Conservation (phyloP, 164 flowering plant genomes). For the Umbellularia californica region DNA sequence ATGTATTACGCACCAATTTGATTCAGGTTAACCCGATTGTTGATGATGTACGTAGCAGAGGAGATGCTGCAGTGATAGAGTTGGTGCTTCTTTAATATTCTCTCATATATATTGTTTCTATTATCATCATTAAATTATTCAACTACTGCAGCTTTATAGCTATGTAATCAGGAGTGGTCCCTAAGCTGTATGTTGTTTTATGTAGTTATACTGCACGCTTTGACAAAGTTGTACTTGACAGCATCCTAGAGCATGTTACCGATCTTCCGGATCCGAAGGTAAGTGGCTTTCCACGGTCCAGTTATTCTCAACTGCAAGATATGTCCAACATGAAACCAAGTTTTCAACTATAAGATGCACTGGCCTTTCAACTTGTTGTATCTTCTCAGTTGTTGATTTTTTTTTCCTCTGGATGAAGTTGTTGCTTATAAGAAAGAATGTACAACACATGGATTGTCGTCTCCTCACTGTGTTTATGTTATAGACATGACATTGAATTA, state of each 20-base stretch:
- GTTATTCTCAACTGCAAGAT: too few relatives aligned
- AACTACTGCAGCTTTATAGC: too few relatives aligned
- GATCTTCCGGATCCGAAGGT: conserved; percentile 90
- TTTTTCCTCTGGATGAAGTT: too few relatives aligned
- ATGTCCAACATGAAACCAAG: too few relatives aligned
- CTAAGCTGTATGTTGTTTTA: conserved; percentile 4
- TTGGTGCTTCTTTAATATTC: conserved; percentile 35
- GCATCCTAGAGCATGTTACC: conserved; percentile 55
- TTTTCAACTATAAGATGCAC: too few relatives aligned
- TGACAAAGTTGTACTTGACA: conserved; percentile 74
- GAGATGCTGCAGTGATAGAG: conserved; percentile 92
- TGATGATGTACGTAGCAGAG: conserved; percentile 79
- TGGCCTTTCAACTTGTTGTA: too few relatives aligned
- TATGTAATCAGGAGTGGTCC: not conserved
- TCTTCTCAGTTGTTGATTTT: too few relatives aligned
- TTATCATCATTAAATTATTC: not conserved
- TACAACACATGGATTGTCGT: too few relatives aligned
- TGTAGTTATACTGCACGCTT: conserved; percentile 71
- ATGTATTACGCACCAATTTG: not conserved
- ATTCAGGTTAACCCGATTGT: conserved; percentile 83
- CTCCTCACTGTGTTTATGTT: too few relatives aligned
- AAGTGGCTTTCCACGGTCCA: conserved; percentile 1
- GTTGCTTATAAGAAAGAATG: too few relatives aligned
- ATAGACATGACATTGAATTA: too few relatives aligned
- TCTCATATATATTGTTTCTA: conserved; percentile 1